Evolutionary conservation across 192 early-diverging fungal species (phyloP), one percentile per base, ranked within the genome.

Genomic region (Jimgerdemannia lactiflua): DNA sequence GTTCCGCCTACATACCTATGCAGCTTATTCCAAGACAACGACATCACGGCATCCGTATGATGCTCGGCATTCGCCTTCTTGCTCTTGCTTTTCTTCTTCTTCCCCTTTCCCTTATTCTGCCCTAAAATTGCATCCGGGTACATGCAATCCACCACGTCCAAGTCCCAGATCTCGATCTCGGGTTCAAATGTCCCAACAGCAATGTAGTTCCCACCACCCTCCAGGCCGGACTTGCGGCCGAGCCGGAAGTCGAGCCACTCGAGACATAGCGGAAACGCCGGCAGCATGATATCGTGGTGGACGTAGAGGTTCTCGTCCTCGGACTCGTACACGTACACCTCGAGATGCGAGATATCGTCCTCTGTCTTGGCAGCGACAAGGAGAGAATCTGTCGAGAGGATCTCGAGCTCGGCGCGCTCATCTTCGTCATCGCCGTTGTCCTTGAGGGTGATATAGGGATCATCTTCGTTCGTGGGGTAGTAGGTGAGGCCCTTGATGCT

Each of bases 121-220:
- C 98, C 98, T 0, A 99, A 86, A 41, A 99, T 93, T 43, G 92
- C 84, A 71, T 96, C 91, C 4, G 98, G 98, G 78, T 94, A 98
- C 87, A 95, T 91, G 43, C 89, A 86, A 79, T 99, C 98, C 19
- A 98, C 79, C 1, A 86, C 88, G 74, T 99, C 98, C 63, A 99
- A 82, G 83, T 99, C 93, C 98, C 98, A 99, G 77, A 99, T 96
- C 80, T 99, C 98, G 69, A 99, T 97, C 71, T 93, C 92, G 3
- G 98, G 97, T 73, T 98, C 95, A 86, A 99, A 98, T 19, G 97
- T 98, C 54, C 94, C 98, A 66, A 99, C 90, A 3, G 98, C 98
- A 43, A 96, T 92, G 83, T 93, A 99, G 83, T 94, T 97, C 67
- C 97, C 96, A 4, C 84, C 85, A 0, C 77, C 78, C 14, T 75